These are phyloP conservation scores for Monosporozyma yasuniensis DNA, from an alignment of 805 yeast genomes.

Conservation along the genomic window DNA sequence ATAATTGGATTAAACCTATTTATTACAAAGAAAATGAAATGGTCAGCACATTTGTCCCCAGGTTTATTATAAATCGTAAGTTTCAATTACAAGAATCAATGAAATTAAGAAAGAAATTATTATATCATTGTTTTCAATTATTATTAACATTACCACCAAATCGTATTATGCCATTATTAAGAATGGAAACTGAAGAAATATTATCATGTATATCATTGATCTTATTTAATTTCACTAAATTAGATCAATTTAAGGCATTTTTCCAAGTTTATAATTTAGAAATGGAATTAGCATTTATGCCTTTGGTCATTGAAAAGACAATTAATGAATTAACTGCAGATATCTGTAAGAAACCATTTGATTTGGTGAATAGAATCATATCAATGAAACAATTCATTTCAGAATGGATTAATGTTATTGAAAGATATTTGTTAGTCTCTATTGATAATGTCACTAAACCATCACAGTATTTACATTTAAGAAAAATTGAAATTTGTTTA, in stretches of 20 bases:
- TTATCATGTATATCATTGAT: slow-evolving; percentile 8
- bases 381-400: not conserved
- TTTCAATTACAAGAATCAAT: slow-evolving; percentile 15
- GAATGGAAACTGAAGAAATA: slow-evolving; percentile 10
- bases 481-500: slow-evolving; percentile 1
- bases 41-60: slow-evolving; percentile 12
- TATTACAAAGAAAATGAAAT: slow-evolving; percentile 15
- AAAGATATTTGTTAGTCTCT: not conserved
- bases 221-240: slow-evolving; percentile 11
- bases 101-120: slow-evolving; percentile 15
- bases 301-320: slow-evolving; percentile 19
- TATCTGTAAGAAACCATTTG: not conserved
- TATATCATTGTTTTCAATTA: slow-evolving; percentile 14
- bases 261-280: slow-evolving; percentile 10
- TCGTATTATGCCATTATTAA: slow-evolving; percentile 10
- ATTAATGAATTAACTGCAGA: slow-evolving; percentile 9
- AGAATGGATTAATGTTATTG: not conserved
- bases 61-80: slow-evolving; percentile 6
- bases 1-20: slow-evolving; percentile 8
- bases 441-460: not conserved
- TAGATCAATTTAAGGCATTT: slow-evolving; percentile 17
- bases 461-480: not conserved
- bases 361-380: slow-evolving; percentile 1
- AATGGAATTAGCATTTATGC: slow-evolving; percentile 15
- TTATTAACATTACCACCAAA: slow-evolving; percentile 15